Evolutionary conservation across 2,329 filamentous ascomycete genomes (phyloP), one percentile per base, ranked within the genome.

Genomic region (Penicillium crustosum): DNA sequence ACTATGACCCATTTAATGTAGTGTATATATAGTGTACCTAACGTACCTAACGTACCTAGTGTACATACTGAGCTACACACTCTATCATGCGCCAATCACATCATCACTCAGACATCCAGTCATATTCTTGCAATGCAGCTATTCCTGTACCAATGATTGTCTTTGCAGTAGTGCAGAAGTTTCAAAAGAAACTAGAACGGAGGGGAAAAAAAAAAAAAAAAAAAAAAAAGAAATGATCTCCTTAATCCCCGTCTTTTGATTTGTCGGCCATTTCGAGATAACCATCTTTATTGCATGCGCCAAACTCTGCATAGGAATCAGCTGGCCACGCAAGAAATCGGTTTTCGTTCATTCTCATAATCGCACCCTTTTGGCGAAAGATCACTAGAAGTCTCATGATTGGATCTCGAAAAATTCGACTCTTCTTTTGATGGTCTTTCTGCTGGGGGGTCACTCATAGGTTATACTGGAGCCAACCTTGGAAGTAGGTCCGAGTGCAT

Each of bases 221-320:
- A 7, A 44, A 19, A 12, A 38, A 31, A 38, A 51, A 21, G 13
- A 38, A 25, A 36, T 35, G 21, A 51, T 31, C 39, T 8, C 12
- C 31, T 33, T 38, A 23, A 42, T 33, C 42, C 19, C 9, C 13
- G 6, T 19, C n/a, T n/a, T 47, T 15, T 56, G 49, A 56, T 56
- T 53, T 35, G 54, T 53, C 35, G 4, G 23, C 31, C 48, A 56
- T 56, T 56, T 56, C 27, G 33, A 56, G 54, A 56, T 56, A 56
- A 45, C 48, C 48, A 41, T 47, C 41, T 53, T 19, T 35, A 47
- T 56, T 47, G 53, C 53, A 51, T 56, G 49, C 23, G n/a, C 51
- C 23, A 36, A 48, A 49, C 38, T 29, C 19, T 29, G 42, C 15
- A 23, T 38, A 15, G 39, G 9, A 53, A 29, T 38, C 27, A 29